Evolutionary conservation across 257 asterid genomes (phyloP).

Genomic region (Solanum infundibuliforme): DNA sequence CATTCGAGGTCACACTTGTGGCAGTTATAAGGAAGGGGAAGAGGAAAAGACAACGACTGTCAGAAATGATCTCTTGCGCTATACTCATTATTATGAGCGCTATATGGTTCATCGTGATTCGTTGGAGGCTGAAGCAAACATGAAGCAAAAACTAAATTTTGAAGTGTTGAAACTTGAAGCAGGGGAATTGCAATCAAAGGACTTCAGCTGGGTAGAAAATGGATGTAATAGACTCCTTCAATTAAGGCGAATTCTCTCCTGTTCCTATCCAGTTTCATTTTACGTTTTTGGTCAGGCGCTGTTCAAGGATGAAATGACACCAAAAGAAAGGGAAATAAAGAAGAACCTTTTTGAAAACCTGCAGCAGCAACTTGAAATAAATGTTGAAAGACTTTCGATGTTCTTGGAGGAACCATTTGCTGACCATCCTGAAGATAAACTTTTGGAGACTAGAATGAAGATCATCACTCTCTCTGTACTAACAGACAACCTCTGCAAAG

Average conservation of each 20-base stretch:
- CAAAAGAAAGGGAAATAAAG: constrained; percentile 28
- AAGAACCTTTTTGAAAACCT: constrained; percentile 55
- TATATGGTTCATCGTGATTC: constrained; percentile 37
- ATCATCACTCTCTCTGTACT: constrained; percentile 19
- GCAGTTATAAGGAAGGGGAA: constrained; percentile 27
- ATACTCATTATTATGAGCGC: constrained; percentile 29
- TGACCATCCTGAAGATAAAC: not conserved
- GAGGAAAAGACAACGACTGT: constrained; percentile 7
- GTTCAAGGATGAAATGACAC: constrained; percentile 22
- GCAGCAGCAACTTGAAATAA: constrained; percentile 49
- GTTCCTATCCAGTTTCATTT: constrained; percentile 44
- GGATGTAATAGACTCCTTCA: constrained; percentile 36
- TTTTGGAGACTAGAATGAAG: constrained; percentile 16
- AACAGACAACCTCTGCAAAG: constrained; percentile 25
- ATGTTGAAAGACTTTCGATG: constrained; percentile 41
- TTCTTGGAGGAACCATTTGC: constrained; percentile 28
- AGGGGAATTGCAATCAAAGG: constrained; percentile 3
- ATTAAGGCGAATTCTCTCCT: constrained; percentile 32
- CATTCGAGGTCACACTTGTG: constrained; percentile 35
- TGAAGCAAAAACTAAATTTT: constrained; percentile 16
- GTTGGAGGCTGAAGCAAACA: constrained; percentile 23
- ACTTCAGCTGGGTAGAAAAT: constrained; percentile 34
- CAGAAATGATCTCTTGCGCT: constrained; percentile 24
- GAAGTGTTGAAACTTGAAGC: constrained; percentile 14
- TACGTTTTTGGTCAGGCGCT: constrained; percentile 37